These are phyloP conservation scores for Hamiltosporidium tvaerminnensis DNA, from an alignment of 371 early-diverging fungal species.

Conservation along the genomic window DNA sequence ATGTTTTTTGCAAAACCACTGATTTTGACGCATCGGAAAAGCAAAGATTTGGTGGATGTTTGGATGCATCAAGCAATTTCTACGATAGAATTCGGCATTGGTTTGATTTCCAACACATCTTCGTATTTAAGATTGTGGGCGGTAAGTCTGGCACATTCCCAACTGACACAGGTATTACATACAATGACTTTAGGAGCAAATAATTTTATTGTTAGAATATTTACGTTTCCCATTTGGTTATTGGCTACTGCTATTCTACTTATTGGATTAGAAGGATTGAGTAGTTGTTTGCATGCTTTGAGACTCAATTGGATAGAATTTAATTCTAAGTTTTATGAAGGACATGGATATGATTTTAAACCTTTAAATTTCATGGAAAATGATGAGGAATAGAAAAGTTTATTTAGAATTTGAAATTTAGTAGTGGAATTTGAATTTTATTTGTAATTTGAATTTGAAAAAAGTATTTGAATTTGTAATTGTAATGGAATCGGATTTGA, in stretches of 20 bases:
- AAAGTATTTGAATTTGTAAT: no score
- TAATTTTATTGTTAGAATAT: constrained; percentile 57
- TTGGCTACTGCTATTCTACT: constrained; percentile 66
- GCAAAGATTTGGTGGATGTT: constrained; percentile 33
- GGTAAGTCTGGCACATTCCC: constrained; percentile 90
- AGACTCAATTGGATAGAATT: constrained; percentile 99
- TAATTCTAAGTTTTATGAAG: constrained; percentile 80
- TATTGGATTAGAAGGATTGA: constrained; percentile 86
- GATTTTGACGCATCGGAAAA: constrained; percentile 55
- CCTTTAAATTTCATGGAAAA: neutral
- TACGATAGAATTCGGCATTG: constrained; percentile 93
- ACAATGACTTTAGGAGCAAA: constrained; percentile 64
- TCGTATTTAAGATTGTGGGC: constrained; percentile 99
- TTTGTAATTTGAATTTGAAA: no score
- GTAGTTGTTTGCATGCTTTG: constrained; percentile 89
- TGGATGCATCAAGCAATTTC: constrained; percentile 76
- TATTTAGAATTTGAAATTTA: no score
- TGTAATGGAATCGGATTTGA: no score
- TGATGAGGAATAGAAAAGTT: no score
- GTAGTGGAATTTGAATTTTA: no score
- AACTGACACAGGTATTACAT: constrained; percentile 89
- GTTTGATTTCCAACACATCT: constrained; percentile 91
- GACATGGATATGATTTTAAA: neutral
- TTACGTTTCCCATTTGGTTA: constrained; percentile 67
- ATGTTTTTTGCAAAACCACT: constrained; percentile 88